Conservation (phyloP, 805 yeast genomes). For the Metschnikowia vanudenii region DNA sequence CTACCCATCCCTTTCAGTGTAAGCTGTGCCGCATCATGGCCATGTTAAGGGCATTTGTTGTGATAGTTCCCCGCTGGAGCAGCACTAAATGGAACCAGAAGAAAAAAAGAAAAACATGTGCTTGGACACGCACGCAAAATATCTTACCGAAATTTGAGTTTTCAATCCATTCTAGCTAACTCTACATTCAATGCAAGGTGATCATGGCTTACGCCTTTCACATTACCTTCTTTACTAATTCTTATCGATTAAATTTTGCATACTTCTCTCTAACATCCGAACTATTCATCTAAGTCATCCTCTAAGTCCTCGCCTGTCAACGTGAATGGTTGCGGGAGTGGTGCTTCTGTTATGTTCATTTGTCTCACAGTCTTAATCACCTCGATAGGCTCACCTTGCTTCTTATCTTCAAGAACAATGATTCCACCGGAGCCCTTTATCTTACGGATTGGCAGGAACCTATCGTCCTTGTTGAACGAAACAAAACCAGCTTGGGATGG, state of each 20-base stretch:
- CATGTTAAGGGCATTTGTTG: no score
- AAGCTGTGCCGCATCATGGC: no score
- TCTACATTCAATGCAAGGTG: no score
- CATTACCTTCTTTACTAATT: not conserved
- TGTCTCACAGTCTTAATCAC: slow-evolving; percentile 84
- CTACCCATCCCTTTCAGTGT: no score
- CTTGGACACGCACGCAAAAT: no score
- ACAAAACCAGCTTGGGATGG: slow-evolving; percentile 86
- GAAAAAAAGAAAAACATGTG: no score
- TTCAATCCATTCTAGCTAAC: no score
- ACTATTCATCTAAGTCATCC: slow-evolving; percentile 21
- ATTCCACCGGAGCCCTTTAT: slow-evolving; percentile 69
- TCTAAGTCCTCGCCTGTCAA: slow-evolving; percentile 57
- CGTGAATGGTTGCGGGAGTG: slow-evolving; percentile 66
- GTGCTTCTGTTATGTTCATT: slow-evolving; percentile 69
- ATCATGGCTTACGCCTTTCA: no score
- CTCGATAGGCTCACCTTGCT: slow-evolving; percentile 59
- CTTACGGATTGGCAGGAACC: slow-evolving; percentile 82
- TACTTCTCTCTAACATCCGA: not conserved
- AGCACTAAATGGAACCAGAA: no score
- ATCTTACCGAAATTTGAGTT: no score
- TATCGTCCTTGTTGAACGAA: slow-evolving; percentile 67
- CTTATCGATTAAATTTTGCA: not conserved
- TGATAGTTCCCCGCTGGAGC: no score
- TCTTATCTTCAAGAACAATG: slow-evolving; percentile 64